Conservation (phyloP, 2,329 filamentous ascomycete genomes). For the Penicillium sp. region DNA sequence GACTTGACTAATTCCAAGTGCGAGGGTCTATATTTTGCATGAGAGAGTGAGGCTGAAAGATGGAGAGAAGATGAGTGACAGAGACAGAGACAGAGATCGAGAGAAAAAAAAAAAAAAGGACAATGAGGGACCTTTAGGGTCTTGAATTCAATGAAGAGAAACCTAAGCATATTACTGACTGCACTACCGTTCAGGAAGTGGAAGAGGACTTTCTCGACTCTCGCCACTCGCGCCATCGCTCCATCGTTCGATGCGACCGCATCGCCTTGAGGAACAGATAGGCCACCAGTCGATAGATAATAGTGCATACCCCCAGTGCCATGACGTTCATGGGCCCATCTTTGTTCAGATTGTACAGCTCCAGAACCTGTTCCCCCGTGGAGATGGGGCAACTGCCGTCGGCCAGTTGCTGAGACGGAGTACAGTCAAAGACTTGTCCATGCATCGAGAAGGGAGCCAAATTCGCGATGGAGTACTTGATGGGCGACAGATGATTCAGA, state of each 20-base stretch:
- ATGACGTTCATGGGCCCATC: conserved; percentile 57
- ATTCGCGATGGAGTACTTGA: conserved; percentile 63
- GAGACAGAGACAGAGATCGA: too few relatives aligned
- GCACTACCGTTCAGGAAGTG: too few relatives aligned
- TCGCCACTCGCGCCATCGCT: conserved; percentile 19
- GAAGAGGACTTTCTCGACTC: conserved; percentile 5
- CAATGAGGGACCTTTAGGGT: too few relatives aligned
- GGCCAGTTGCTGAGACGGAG: conserved; percentile 52
- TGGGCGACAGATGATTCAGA: conserved; percentile 65
- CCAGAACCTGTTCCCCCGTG: conserved; percentile 61
- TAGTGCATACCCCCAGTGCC: conserved; percentile 56
- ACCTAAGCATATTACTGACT: too few relatives aligned
- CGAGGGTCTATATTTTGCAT: too few relatives aligned
- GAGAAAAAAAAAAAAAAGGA: too few relatives aligned
- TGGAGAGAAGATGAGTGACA: too few relatives aligned
- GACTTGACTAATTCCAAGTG: too few relatives aligned
- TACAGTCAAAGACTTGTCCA: conserved; percentile 59
- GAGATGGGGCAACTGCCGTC: conserved; percentile 59
- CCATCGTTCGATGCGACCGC: conserved; percentile 17
- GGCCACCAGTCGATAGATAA: conserved; percentile 58
- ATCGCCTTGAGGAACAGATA: conserved; percentile 31
- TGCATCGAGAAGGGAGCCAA: conserved; percentile 60
- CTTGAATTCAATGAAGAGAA: too few relatives aligned
- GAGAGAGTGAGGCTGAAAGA: too few relatives aligned
- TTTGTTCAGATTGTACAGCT: conserved; percentile 60